Conservation (phyloP, 495 filamentous ascomycete genomes). For the Poronia punctata region DNA sequence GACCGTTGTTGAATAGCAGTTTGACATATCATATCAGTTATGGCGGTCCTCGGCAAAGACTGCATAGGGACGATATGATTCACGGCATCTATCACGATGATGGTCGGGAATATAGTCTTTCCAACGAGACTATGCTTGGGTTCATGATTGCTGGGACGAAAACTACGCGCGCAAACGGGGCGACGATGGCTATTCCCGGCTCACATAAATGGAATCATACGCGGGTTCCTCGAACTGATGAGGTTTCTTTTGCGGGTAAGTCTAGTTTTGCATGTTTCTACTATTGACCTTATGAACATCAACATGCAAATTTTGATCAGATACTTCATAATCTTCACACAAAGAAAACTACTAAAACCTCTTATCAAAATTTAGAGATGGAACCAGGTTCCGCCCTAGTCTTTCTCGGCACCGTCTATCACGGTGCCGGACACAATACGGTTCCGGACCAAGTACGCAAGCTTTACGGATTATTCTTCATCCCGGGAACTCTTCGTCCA, state of each 20-base stretch:
- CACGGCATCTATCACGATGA: no score
- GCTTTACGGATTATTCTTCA: not conserved
- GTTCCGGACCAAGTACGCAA: not conserved
- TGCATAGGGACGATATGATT: no score
- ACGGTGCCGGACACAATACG: not conserved
- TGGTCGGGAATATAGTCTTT: not conserved
- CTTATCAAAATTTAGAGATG: not conserved
- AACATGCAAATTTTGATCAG: no score
- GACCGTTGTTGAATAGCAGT: no score
- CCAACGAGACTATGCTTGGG: not conserved
- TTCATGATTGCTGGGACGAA: not conserved
- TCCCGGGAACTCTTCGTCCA: not conserved
- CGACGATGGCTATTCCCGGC: not conserved
- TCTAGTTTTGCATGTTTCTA: no score
- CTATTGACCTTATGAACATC: no score
- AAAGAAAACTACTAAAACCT: not conserved
- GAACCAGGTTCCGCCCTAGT: not conserved
- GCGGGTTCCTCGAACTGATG: not conserved
- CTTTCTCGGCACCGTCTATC: not conserved
- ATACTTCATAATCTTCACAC: not conserved
- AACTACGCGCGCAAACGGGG: not conserved
- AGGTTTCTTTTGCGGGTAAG: conserved; percentile 1
- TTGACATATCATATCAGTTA: not conserved
- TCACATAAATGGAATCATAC: not conserved
- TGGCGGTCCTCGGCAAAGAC: no score